Evolutionary conservation across 495 filamentous ascomycete genomes (phyloP), one percentile per base, ranked within the genome.

Genomic region (Aspergillus diversus): DNA sequence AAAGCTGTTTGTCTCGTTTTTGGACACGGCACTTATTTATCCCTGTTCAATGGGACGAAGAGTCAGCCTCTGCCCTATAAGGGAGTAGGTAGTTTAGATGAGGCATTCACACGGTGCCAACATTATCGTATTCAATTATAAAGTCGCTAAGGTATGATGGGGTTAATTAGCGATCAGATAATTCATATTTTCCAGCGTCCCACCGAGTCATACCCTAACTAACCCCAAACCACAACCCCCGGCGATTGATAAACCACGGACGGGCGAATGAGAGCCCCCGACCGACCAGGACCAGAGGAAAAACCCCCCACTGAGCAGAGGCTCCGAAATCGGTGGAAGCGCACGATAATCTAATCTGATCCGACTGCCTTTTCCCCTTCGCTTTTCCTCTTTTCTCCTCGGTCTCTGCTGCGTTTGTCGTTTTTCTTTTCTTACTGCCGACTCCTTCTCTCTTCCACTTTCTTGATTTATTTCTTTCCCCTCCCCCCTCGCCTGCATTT

Each of bases 341-440:
- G 53, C 69, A 73, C 71, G 69, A 71, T 69, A 71, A 73, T 73
- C 69, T 73, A 70, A 80, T 81, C 78, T 77, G 74, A 81, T 81
- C 78, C 73, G 76, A 80, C 74, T 72, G 33, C 64, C 60, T 64
- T 71, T 73, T 75, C 70, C 57, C 47, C 57, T 61, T 42, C 42
- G 50, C 35, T 31, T 63, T 33, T 55, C 57, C 55, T 42, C 37
- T 50, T 37, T 43, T 67, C 63, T 60, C 33, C 54, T 59, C 59
- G 54, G 59, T 50, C 47, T 59, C 52, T 63, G 43, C 59, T 50
- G 56, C 55, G 56, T 43, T 58, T 60, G 58, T 64, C 55, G 58
- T 63, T 66, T 62, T 66, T 66, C 49, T 43, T 49, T 53, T 54
- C 33, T 49, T 51, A 61, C 37, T 35, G 57, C 60, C 55, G 39